Evolutionary conservation across 352 stramenopile species (phyloP), one percentile per base, ranked within the genome.

Genomic region (Halophytophthora polymorphica): DNA sequence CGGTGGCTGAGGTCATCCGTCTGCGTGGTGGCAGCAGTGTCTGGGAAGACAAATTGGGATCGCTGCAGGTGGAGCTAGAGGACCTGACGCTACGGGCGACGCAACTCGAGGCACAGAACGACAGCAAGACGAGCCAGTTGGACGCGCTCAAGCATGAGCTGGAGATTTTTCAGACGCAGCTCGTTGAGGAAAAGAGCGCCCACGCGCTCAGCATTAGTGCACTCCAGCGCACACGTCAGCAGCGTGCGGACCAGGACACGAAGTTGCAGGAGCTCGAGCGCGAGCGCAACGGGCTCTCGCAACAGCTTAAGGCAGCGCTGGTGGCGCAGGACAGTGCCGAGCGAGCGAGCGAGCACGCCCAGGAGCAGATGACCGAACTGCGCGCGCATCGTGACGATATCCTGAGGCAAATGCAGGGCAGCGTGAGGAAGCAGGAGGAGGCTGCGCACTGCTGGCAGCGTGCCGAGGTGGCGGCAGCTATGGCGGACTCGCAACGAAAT

Each of bases 31-130:
- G 74, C 6, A 67, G 57, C 38, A 88, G 77, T 29, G 77, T 86
- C 6, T 90, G 80, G 77, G 77, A 90, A 66, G 77, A 86, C 42
- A 90, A 90, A 37, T 59, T 90, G 22, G 77, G 77, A 1, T 49
- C 74, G 1, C 51, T 90, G n/a, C 80, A 90, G 39, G 61, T 83
- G 12, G 55, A 83, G 14, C 59, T 86, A 6, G 77, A 90, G 61
- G 77, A 87, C 35, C 61, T 81, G 2, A 64, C 48, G 8, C 49
- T 68, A 0, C 38, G 17, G 22, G 35, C 38, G 1, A 19, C 59
- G 29, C 55, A 68, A 11, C 49, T 76, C 6, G 54, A 71, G n/a
- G 51, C 48, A 6, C 59, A 78, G 46, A 60, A 69, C 14, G 45
- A 59, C 0, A 45, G 58, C 12, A 79, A 73, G 51, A 58, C 56